phyloP scores from a whole-genome alignment of 495 filamentous ascomycete species.

The Umbilicaria muhlenbergii region DNA sequence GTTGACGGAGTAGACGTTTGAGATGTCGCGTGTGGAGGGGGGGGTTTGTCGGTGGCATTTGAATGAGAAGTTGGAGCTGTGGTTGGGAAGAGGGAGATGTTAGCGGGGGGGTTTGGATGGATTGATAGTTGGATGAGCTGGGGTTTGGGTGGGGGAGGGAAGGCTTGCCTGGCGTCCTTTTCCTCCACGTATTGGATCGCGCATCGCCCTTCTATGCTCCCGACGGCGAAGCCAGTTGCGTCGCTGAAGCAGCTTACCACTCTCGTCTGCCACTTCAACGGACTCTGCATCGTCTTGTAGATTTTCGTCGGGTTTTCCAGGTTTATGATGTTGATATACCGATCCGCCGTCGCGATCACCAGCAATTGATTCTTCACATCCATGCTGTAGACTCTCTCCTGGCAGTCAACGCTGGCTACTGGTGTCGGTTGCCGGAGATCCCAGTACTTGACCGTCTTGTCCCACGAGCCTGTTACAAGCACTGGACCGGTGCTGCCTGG shows the following conservation, averaged over 20 bases:
- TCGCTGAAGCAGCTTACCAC: constrained; percentile 76
- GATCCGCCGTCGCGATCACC: constrained; percentile 72
- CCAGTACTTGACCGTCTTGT: constrained; percentile 94
- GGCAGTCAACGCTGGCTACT: constrained; percentile 47
- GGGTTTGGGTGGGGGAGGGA: background rate
- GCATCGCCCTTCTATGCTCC: constrained; percentile 79
- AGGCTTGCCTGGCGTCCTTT: constrained; percentile 41
- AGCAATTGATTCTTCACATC: constrained; percentile 66
- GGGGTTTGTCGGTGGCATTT: constrained; percentile 79
- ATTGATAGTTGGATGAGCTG: background rate
- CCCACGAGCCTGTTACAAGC: constrained; percentile 85
- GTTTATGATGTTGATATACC: constrained; percentile 76
- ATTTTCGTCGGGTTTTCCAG: constrained; percentile 61
- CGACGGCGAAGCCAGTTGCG: constrained; percentile 69
- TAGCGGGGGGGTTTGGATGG: background rate
- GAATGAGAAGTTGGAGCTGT: constrained; percentile 71
- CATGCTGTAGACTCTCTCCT: constrained; percentile 78
- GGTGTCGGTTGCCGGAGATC: constrained; percentile 56
- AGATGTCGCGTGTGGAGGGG: constrained; percentile 42
- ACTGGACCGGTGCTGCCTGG: constrained; percentile 39
- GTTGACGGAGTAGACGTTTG: constrained; percentile 81
- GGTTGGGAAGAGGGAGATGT: constrained; percentile 5
- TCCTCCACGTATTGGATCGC: constrained; percentile 82
- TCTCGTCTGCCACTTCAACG: constrained; percentile 77
- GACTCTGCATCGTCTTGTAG: constrained; percentile 70